Evolutionary conservation across 1,284 basidiomycete genomes (phyloP).

Genomic region (Athelia sp.): DNA sequence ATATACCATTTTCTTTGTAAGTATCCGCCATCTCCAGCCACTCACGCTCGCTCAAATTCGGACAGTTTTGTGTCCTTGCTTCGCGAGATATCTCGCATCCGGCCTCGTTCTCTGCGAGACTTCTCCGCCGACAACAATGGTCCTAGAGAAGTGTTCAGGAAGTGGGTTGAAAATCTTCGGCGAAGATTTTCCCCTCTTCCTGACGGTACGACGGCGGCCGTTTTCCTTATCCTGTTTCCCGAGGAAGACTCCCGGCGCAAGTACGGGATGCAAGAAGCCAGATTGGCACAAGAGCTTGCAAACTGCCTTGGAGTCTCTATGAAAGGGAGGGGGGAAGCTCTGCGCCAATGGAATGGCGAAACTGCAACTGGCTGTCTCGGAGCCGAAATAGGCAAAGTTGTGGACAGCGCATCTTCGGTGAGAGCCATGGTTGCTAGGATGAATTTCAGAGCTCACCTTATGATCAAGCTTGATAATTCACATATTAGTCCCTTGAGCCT

Average conservation of each 20-base stretch:
- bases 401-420: slow-evolving; percentile 33
- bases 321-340: slow-evolving; percentile 27
- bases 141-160: slow-evolving; percentile 33
- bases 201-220: slow-evolving; percentile 38
- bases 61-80: slow-evolving; percentile 42
- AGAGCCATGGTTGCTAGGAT: slow-evolving; percentile 14
- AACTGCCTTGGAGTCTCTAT: slow-evolving; percentile 42
- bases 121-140: slow-evolving; percentile 19
- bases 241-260: slow-evolving; percentile 67
- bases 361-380: slow-evolving; percentile 66
- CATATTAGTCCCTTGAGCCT: slow-evolving; percentile 33
- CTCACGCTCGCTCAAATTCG: neutral
- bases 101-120: slow-evolving; percentile 7
- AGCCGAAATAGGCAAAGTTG: slow-evolving; percentile 45
- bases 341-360: slow-evolving; percentile 40
- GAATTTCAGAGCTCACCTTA: slow-evolving; percentile 2
- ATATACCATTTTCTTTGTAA: slow-evolving; percentile 40
- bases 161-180: slow-evolving; percentile 44
- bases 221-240: slow-evolving; percentile 79
- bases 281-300: slow-evolving; percentile 52
- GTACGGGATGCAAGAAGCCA: slow-evolving; percentile 71
- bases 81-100: slow-evolving; percentile 34
- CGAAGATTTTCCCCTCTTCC: slow-evolving; percentile 41
- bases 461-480: slow-evolving; percentile 15
- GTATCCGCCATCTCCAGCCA: slow-evolving; percentile 14